phyloP scores from a whole-genome alignment of 2,329 filamentous ascomycete genomes.

The Neonectria ditissima region DNA sequence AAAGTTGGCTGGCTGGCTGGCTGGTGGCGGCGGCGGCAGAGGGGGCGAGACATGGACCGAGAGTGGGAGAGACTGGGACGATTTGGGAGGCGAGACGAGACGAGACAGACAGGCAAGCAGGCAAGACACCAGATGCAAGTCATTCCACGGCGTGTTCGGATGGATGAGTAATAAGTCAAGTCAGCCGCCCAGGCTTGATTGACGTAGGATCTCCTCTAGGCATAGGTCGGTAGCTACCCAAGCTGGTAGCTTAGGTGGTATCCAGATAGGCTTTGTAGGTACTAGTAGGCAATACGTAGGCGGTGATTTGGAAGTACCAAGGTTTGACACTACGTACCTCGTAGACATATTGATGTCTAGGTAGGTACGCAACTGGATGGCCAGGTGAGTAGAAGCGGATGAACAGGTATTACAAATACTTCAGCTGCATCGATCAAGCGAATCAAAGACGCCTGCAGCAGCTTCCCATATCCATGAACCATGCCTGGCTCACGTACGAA shows the following conservation, averaged over 20 bases:
- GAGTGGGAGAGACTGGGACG: no score
- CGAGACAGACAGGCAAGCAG: neutral
- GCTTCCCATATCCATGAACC: neutral
- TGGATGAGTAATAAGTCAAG: neutral
- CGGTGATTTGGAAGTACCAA: neutral
- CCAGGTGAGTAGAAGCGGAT: neutral
- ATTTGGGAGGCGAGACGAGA: neutral
- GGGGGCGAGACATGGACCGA: neutral
- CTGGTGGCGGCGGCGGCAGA: no score
- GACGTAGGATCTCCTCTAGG: neutral
- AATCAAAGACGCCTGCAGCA: slow-evolving; percentile 1
- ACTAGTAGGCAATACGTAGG: no score
- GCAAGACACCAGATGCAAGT: neutral
- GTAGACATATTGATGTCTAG: neutral
- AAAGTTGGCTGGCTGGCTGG: no score
- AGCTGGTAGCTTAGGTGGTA: neutral
- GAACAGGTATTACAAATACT: neutral
- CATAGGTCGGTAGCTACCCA: neutral
- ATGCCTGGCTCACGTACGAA: slow-evolving; percentile 20
- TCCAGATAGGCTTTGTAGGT: neutral
- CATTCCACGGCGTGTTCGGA: neutral
- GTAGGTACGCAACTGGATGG: neutral
- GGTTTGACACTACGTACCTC: no score
- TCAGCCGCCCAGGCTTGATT: no score
- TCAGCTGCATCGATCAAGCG: neutral